Base-by-base conservation (phyloP, 1,284 basidiomycete genomes). In the Xanthoconium separans region DNA sequence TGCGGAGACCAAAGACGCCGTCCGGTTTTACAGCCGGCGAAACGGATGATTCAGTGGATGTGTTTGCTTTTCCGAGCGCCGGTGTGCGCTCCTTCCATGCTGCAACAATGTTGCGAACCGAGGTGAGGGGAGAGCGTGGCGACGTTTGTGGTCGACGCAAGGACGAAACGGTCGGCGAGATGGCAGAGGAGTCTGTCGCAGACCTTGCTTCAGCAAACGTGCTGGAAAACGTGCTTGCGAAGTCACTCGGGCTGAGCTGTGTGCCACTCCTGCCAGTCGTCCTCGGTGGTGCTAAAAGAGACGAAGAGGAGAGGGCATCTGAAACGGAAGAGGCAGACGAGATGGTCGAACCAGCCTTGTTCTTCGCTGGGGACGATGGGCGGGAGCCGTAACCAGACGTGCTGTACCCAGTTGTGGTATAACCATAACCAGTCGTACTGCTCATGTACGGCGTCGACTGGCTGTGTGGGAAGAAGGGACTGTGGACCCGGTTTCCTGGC, bases 71-170 rank as follows among this genome's bases (percentile, higher is more conserved):
- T 41, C 60, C 73, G 39, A 70, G 63, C 42, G 69, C 71, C 3
- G 76, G 85, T 3, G 80, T 84, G 31, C 81, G 80, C 59, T 85
- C 84, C 67, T 87, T 90, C 90, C 90, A 93, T 4, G 86, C 78
- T 0, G 84, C 82, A 12, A 94, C 86, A 55, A 93, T 85, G 58
- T 89, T 92, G 27, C 87, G 79, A 33, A 93, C 87, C 12, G 84
- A 84, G 1, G 82, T 76, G 15, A 89, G 73, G 2, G 88, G 87
- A 6, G 85, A 87, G 7, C 84, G 79, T 6, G 86, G 84, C 2
- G 83, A 82, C 0, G 75, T 70, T 37, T 72, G 58, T 4, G 83
- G 81, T 43, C 82, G 77, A 33, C 83, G 80, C 15, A 85, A 70
- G 18, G 66, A 29, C 0, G 66, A 72, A 42, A 70, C 63, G 0